A percentile compares a stretch with the other conserved stretches of the same genome.
phyloP scores from a whole-genome alignment of 371 early-diverging fungal genomes.

The Gilbertella persicaria region DNA sequence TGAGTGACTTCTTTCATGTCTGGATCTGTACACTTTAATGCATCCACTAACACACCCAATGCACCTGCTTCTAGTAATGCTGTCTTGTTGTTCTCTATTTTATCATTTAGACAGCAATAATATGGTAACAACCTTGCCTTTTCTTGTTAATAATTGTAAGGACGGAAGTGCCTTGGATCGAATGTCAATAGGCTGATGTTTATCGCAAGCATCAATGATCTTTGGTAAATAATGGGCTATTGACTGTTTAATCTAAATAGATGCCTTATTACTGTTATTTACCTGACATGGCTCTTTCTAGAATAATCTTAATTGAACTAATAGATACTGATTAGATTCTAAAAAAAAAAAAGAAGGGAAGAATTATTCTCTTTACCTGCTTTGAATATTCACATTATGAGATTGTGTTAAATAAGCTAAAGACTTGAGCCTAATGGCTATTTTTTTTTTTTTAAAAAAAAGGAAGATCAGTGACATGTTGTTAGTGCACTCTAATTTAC shows the following conservation, averaged over 20 bases:
- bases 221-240: conserved; percentile 45
- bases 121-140: conserved; percentile 51
- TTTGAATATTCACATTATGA: conserved; percentile 65
- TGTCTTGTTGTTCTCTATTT: conserved; percentile 58
- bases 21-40: conserved; percentile 52
- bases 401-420: conserved; percentile 66
- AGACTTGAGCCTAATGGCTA: conserved; percentile 57
- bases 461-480: background rate
- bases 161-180: conserved; percentile 65
- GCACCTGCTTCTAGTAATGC: conserved; percentile 62
- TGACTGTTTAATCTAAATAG: background rate
- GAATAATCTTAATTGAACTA: conserved; percentile 65
- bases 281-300: conserved; percentile 72
- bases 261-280: conserved; percentile 1
- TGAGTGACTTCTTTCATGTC: conserved; percentile 62
- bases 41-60: conserved; percentile 61
- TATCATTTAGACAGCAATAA: background rate
- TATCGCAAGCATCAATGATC: conserved; percentile 53
- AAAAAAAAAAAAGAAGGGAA: background rate
- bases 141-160: conserved; percentile 70
- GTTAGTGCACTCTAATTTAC: conserved; percentile 27
- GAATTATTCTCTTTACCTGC: conserved; percentile 51
- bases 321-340: background rate
- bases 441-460: background rate
- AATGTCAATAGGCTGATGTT: conserved; percentile 47